Conservation (phyloP, 2,329 filamentous ascomycete genomes). For the Apiospora marii region DNA sequence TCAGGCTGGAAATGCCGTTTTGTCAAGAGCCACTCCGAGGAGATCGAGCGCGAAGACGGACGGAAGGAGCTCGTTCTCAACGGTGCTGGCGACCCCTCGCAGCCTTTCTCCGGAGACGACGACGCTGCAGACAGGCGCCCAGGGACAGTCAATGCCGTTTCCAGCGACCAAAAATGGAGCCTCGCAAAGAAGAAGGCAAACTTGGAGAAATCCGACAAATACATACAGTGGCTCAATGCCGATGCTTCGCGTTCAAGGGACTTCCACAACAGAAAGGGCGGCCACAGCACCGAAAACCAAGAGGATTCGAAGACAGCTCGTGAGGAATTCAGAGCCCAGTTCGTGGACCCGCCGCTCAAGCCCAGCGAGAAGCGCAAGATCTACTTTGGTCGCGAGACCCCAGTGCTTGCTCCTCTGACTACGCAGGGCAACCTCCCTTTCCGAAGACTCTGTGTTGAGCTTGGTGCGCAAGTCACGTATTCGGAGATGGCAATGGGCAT, state of each 20-base stretch:
- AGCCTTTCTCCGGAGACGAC: slow-evolving; percentile 33
- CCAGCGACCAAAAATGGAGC: slow-evolving; percentile 73
- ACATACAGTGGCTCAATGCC: slow-evolving; percentile 79
- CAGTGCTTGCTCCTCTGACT: slow-evolving; percentile 90
- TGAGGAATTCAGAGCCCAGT: slow-evolving; percentile 80
- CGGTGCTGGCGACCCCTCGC: slow-evolving; percentile 47
- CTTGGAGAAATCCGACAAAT: slow-evolving; percentile 77
- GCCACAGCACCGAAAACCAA: slow-evolving; percentile 47
- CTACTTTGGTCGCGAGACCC: slow-evolving; percentile 94
- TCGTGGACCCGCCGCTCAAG: slow-evolving; percentile 84
- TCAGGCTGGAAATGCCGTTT: slow-evolving; percentile 96
- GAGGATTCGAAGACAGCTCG: slow-evolving; percentile 38
- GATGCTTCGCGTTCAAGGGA: slow-evolving; percentile 61
- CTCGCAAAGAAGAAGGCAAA: slow-evolving; percentile 76
- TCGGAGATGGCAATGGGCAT: slow-evolving; percentile 98
- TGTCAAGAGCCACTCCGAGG: slow-evolving; percentile 83
- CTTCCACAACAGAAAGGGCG: slow-evolving; percentile 53
- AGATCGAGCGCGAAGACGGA: slow-evolving; percentile 80
- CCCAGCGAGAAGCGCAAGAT: slow-evolving; percentile 92
- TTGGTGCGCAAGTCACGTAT: slow-evolving; percentile 93
- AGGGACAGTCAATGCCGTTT: slow-evolving; percentile 79
- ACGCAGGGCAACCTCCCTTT: slow-evolving; percentile 98
- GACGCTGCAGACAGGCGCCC: slow-evolving; percentile 53
- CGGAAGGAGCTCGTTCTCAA: slow-evolving; percentile 79
- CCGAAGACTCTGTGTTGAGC: slow-evolving; percentile 84